A percentile compares a stretch with the other conserved stretches of the same genome.
These are phyloP conservation scores for Lichtheimia hyalospora DNA, from an alignment of 371 early-diverging fungal genomes.

Conservation along the genomic window DNA sequence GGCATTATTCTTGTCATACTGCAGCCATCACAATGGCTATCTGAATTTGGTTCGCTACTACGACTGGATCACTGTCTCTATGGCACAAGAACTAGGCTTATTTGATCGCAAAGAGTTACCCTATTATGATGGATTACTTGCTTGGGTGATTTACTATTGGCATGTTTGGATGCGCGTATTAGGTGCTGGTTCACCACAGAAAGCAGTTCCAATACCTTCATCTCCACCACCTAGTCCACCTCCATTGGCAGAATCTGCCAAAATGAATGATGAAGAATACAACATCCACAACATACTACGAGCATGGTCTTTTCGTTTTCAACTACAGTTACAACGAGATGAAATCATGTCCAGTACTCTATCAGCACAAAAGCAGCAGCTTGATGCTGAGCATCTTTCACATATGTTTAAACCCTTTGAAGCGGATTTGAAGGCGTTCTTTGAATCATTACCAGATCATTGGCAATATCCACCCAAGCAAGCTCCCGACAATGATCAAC, in stretches of 20 bases:
- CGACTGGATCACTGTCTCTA: constrained; percentile 45
- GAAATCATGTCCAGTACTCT: constrained; percentile 17
- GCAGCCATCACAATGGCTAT: constrained; percentile 45
- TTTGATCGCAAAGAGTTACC: not conserved
- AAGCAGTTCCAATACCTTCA: constrained; percentile 1
- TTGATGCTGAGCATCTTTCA: constrained; percentile 1
- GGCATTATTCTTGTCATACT: constrained; percentile 41
- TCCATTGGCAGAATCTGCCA: constrained; percentile 3
- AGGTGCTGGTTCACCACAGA: constrained; percentile 21
- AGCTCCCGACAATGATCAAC: not conserved
- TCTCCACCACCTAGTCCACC: constrained; percentile 15
- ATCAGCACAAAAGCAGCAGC: constrained; percentile 6
- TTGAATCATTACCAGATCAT: constrained; percentile 12
- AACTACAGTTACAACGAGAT: constrained; percentile 16
- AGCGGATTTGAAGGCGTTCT: constrained; percentile 9
- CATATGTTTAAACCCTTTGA: constrained; percentile 5
- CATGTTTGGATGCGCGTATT: constrained; percentile 36
- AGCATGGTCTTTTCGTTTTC: constrained; percentile 15
- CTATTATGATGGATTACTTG: constrained; percentile 32
- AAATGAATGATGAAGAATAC: constrained; percentile 21
- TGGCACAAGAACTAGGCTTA: constrained; percentile 44
- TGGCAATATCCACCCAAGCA: constrained; percentile 11
- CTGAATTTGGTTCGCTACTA: constrained; percentile 33
- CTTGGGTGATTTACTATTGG: constrained; percentile 46
- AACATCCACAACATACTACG: constrained; percentile 32